phyloP scores from a whole-genome alignment of 345 rosid species.

The Heritiera littoralis region DNA sequence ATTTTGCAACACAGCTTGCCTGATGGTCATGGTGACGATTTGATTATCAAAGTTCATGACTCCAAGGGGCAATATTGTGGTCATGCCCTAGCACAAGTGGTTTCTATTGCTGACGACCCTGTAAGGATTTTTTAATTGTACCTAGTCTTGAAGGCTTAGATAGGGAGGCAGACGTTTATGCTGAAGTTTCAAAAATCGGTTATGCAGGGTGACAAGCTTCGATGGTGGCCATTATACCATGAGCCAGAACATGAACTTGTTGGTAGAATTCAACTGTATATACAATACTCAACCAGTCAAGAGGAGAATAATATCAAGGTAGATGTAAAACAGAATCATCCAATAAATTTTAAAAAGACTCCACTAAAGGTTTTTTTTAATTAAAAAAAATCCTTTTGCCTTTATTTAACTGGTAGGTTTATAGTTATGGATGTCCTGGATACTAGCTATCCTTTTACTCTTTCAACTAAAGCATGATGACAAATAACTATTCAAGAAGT shows the following conservation, averaged over 20 bases:
- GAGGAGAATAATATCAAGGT: conserved; percentile 73
- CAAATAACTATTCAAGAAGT: background rate
- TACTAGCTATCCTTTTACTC: background rate
- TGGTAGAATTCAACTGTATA: conserved; percentile 74
- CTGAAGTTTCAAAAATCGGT: conserved; percentile 19
- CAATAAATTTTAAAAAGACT: background rate
- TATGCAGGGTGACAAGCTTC: conserved; percentile 72
- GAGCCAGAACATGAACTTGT: conserved; percentile 96
- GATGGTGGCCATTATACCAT: conserved; percentile 90
- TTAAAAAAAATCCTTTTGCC: too few species aligned
- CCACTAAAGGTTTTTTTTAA: background rate
- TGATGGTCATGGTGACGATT: conserved; percentile 85
- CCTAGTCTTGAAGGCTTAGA: conserved; percentile 4
- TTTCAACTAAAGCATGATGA: background rate
- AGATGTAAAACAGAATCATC: conserved; percentile 1
- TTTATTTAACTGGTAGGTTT: background rate
- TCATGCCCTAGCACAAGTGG: conserved; percentile 83
- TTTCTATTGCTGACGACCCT: conserved; percentile 71
- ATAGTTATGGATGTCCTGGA: background rate
- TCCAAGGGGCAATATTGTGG: conserved; percentile 80
- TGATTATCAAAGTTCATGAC: conserved; percentile 77
- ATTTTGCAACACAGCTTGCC: conserved; percentile 67
- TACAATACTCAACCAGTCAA: conserved; percentile 69
- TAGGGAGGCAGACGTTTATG: conserved; percentile 11
- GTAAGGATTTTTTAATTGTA: conserved; percentile 41